These are phyloP conservation scores for Aspergillus neoniger DNA, from an alignment of 2,329 filamentous ascomycete species.

Conservation along the genomic window DNA sequence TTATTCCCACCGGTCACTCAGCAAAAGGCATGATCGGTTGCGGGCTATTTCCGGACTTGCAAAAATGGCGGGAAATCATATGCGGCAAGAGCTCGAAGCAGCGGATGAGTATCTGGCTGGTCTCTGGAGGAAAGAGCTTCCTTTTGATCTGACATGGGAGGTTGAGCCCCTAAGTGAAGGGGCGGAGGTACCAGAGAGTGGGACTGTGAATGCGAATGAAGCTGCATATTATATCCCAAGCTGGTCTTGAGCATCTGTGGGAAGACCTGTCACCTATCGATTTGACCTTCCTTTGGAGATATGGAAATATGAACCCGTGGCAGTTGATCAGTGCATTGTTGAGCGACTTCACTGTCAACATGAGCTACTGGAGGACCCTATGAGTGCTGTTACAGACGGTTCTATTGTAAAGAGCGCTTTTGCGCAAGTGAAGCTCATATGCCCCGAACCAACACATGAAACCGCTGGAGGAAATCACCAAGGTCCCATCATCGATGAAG, in stretches of 20 bases:
- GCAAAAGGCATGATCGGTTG: background rate
- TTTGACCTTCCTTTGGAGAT: background rate
- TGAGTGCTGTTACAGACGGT: background rate
- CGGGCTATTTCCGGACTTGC: background rate
- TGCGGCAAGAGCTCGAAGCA: background rate
- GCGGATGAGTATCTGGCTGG: background rate
- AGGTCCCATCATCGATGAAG: no score
- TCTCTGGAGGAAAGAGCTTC: background rate
- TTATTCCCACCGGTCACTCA: background rate
- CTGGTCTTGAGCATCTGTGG: background rate
- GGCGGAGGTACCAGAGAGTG: background rate
- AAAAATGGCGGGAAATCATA: background rate
- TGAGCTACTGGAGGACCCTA: background rate
- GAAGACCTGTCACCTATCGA: background rate
- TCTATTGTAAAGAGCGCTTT: background rate
- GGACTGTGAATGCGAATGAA: background rate
- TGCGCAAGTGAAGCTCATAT: no score
- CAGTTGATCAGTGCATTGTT: background rate
- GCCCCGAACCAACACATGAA: no score
- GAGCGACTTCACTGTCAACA: background rate
- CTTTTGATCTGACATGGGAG: background rate
- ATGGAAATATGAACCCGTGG: background rate
- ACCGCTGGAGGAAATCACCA: no score
- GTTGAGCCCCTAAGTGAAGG: background rate
- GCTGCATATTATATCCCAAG: background rate